A percentile compares a stretch with the other conserved stretches of the same genome.
phyloP scores from a whole-genome alignment of 2,329 filamentous ascomycete species.

The Sporothrix pseudoabietina region DNA sequence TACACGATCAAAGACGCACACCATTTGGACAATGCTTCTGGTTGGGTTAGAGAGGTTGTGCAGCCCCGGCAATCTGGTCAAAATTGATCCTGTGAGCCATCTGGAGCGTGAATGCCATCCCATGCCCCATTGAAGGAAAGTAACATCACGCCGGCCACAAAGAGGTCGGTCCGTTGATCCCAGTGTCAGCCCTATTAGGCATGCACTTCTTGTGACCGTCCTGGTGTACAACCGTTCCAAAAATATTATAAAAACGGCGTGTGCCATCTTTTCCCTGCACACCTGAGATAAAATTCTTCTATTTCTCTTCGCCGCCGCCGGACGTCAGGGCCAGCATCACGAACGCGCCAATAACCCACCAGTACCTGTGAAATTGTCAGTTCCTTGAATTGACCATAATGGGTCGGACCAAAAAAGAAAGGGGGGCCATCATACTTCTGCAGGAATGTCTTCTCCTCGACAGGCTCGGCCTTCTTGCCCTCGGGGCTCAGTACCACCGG shows the following conservation, averaged over 20 bases:
- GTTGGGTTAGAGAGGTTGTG: neutral
- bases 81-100: neutral
- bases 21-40: neutral
- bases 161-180: neutral
- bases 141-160: neutral
- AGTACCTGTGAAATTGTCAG: constrained; percentile 54
- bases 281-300: constrained; percentile 43
- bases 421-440: constrained; percentile 54
- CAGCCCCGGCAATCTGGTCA: too few species aligned
- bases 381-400: neutral
- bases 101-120: neutral
- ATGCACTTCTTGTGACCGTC: neutral
- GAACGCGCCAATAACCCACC: constrained; percentile 63
- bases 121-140: neutral
- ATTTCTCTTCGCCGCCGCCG: constrained; percentile 54
- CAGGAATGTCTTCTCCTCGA: constrained; percentile 63
- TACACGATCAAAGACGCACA: neutral
- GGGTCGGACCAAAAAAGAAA: neutral
- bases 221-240: too few species aligned
- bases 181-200: neutral
- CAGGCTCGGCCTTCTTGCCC: constrained; percentile 58
- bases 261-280: neutral
- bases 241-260: neutral
- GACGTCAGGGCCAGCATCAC: constrained; percentile 57
- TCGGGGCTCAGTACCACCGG: constrained; percentile 63